phyloP scores from a whole-genome alignment of 169 alveolate genomes.

The Eimeria zaria region DNA sequence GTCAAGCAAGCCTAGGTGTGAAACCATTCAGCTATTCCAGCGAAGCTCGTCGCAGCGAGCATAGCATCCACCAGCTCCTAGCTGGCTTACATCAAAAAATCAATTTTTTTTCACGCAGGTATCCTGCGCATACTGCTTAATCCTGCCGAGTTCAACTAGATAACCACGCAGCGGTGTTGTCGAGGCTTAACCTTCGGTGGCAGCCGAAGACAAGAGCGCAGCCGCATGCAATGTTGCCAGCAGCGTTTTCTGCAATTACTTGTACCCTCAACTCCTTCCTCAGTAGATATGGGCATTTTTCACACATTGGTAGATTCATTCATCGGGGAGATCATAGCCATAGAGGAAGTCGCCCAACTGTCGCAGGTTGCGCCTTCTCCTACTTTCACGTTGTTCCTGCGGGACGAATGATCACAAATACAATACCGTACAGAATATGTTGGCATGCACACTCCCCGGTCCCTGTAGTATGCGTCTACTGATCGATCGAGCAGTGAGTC shows the following conservation, averaged over 20 bases:
- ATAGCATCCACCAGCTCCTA: slow-evolving; percentile 2
- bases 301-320: neutral
- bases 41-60: slow-evolving; percentile 23
- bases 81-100: slow-evolving; percentile 24
- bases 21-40: neutral
- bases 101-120: neutral
- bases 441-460: neutral
- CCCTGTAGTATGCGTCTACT: neutral
- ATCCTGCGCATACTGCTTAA: neutral
- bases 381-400: slow-evolving; percentile 46
- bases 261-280: neutral
- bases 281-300: neutral
- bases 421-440: neutral
- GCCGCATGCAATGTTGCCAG: slow-evolving; percentile 1
- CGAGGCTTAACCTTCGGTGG: neutral
- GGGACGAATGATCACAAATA: neutral
- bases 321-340: slow-evolving; percentile 75
- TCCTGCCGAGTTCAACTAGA: slow-evolving; percentile 10
- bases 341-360: slow-evolving; percentile 68
- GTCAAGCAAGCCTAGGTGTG: neutral
- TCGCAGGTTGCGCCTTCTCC: slow-evolving; percentile 52
- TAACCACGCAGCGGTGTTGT: neutral
- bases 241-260: neutral
- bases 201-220: neutral
- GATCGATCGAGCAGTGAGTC: neutral